Evolutionary conservation across 345 rosid species (phyloP), one percentile per base, ranked within the genome.

Genomic region (Physaria fendleri): DNA sequence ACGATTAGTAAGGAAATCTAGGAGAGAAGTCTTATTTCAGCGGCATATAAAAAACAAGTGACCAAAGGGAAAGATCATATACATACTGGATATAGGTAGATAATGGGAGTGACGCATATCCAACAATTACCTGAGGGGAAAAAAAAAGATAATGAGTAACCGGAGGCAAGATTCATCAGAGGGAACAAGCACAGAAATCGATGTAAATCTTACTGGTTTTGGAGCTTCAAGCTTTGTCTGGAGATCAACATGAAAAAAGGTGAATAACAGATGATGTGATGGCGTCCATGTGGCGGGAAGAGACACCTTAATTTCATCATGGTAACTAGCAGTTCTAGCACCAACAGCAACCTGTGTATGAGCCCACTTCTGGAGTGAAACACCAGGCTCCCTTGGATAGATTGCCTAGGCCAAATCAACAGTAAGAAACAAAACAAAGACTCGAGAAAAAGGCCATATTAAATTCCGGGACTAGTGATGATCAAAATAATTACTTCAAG

Each of bases 211-310:
- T 67, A 93, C 99, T 34, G 99, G 99, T 73, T 88, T 87, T 67
- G 99, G 97, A 74, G 97, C 94, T 81, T 93, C 99, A 70, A 93
- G 79, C 74, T 89, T 93, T 45, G 96, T 88, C 63, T 89, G 99
- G 65, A 93, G 94, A 78, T 93, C 99, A 63, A 89, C 84, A 69
- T 93, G 99, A 73, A 79, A 89, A 71, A 93, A 89, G 53, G 99
- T 93, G 82, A 93, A 93, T 67, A 93, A 65, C 43, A 93, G 82
- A 77, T 93, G 99, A 82, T 93, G 99, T 42, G 74, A 59, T 21
- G 97, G 95, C 41, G 97, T 93, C 99, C 97, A 93, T 22, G 80
- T 69, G 38, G 97, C 85, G 71, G 99, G 90, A 39, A 93, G 91
- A 23, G 88, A 85, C 66, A 85, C 76, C 77, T 89, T 93, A 58